Base-by-base conservation (phyloP, 305 asterid species). In the Fraxinus floribunda region DNA sequence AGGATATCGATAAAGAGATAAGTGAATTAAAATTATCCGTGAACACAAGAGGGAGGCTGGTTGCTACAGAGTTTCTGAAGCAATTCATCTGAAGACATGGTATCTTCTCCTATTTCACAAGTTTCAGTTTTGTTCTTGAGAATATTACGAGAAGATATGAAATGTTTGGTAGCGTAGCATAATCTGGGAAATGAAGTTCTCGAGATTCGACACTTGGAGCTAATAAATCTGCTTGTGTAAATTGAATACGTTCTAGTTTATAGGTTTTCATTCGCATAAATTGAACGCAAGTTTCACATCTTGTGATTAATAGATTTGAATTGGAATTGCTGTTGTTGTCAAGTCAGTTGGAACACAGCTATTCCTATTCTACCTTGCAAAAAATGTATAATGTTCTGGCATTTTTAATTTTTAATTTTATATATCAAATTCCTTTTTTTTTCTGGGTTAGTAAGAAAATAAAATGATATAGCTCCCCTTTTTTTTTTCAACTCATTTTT, bases 1-100 rank as follows among this genome's bases (percentile, higher is more conserved):
- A 97, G 99, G 99, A 94, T 85, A 97, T 94, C 20, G 99, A 94
- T 80, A 96, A 96, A 87, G 99, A 96, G 88, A 96, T 96, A 66
- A 93, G 94, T 38, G 99, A 97, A 79, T 90, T 97, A 76, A 97
- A 97, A 82, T 76, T 94, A 82, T 97, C 98, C 0, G 93, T 97
- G 79, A 97, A 94, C 90, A 93, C 99, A 8, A 90, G 99, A 81
- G 98, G 98, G 82, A 91, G 99, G 84, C 95, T 97, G 30, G 99
- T 97, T 75, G 99, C 99, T 7, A 92, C 98, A 0, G 98, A 97
- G 92, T 97, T 97, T 90, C 92, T 97, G 78, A 96, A 96, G 94
- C 98, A 96, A 80, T 96, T 96, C 83, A 85, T 96, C 81, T 87
- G 88, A 91, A 77, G 64, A 15, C 32, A 38, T 2, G 20, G 39